Conservation (phyloP, 2,329 filamentous ascomycete genomes). For the Talaromyces sp. region DNA sequence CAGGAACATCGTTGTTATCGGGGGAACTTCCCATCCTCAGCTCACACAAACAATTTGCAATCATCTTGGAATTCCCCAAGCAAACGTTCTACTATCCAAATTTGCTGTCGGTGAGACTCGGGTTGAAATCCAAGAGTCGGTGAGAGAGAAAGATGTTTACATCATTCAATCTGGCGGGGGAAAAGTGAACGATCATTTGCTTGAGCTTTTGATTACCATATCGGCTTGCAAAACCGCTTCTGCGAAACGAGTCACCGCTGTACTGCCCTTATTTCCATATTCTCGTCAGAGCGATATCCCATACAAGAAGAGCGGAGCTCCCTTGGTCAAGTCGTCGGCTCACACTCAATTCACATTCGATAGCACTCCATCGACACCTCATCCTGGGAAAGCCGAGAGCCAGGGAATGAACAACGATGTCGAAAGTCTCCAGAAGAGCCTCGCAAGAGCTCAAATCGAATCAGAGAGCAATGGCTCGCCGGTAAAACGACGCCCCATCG, state of each 20-base stretch:
- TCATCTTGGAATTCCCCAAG: slow-evolving; percentile 80
- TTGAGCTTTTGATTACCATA: slow-evolving; percentile 96
- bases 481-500: slow-evolving; percentile 40
- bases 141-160: slow-evolving; percentile 97
- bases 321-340: slow-evolving; percentile 68
- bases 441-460: slow-evolving; percentile 66
- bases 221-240: slow-evolving; percentile 97
- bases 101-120: slow-evolving; percentile 94
- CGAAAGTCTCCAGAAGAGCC: slow-evolving; percentile 68
- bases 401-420: slow-evolving; percentile 65
- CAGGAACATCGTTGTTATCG: slow-evolving; percentile 89
- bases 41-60: slow-evolving; percentile 85
- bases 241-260: slow-evolving; percentile 86
- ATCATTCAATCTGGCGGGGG: slow-evolving; percentile 94
- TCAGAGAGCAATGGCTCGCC: slow-evolving; percentile 50
- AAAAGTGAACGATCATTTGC: slow-evolving; percentile 91
- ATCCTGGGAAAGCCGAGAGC: slow-evolving; percentile 67
- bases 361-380: slow-evolving; percentile 83
- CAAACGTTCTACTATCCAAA: slow-evolving; percentile 80
- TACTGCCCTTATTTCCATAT: slow-evolving; percentile 94
- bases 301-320: slow-evolving; percentile 93
- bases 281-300: slow-evolving; percentile 93
- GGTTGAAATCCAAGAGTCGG: slow-evolving; percentile 93
- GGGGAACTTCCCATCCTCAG: slow-evolving; percentile 87
- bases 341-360: slow-evolving; percentile 71